A percentile compares a stretch with the other conserved stretches of the same genome.
phyloP scores from a whole-genome alignment of 2,329 filamentous ascomycete species.

The Curvularia sp. region DNA sequence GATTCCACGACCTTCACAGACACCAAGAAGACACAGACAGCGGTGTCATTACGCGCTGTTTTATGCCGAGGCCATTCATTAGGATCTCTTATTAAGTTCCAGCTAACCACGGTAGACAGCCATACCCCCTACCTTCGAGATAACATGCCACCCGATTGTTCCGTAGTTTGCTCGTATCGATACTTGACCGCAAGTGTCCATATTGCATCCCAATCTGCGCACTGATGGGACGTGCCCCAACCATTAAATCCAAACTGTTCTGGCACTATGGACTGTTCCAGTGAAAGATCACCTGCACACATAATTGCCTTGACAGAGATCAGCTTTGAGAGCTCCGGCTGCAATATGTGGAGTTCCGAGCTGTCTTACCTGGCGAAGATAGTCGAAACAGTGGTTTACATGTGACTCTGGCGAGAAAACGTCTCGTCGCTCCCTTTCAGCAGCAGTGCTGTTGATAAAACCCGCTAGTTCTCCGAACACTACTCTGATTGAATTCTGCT shows the following conservation, averaged over 20 bases:
- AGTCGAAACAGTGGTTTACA: slow-evolving; percentile 16
- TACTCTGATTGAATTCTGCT: slow-evolving; percentile 10
- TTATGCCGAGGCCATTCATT: background rate
- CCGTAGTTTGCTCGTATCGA: slow-evolving; percentile 3
- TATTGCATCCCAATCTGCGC: slow-evolving; percentile 9
- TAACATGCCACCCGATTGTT: background rate
- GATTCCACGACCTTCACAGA: background rate
- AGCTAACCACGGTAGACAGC: background rate
- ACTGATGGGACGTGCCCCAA: slow-evolving; percentile 13
- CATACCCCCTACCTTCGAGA: background rate
- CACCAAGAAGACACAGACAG: background rate
- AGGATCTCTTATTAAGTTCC: background rate
- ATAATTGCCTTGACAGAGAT: slow-evolving; percentile 6
- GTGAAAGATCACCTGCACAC: slow-evolving; percentile 12
- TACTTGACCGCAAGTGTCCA: slow-evolving; percentile 9
- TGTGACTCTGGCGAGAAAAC: slow-evolving; percentile 8
- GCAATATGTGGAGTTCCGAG: background rate
- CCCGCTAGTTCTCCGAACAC: slow-evolving; percentile 8
- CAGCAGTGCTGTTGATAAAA: background rate
- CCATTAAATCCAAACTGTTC: slow-evolving; percentile 12
- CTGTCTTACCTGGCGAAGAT: slow-evolving; percentile 9
- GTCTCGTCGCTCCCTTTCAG: background rate
- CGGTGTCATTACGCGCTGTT: background rate
- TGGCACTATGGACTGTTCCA: slow-evolving; percentile 11
- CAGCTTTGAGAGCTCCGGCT: background rate